Conservation (phyloP, 2,329 filamentous ascomycete species). For the Arthrobotrys entomopaga region DNA sequence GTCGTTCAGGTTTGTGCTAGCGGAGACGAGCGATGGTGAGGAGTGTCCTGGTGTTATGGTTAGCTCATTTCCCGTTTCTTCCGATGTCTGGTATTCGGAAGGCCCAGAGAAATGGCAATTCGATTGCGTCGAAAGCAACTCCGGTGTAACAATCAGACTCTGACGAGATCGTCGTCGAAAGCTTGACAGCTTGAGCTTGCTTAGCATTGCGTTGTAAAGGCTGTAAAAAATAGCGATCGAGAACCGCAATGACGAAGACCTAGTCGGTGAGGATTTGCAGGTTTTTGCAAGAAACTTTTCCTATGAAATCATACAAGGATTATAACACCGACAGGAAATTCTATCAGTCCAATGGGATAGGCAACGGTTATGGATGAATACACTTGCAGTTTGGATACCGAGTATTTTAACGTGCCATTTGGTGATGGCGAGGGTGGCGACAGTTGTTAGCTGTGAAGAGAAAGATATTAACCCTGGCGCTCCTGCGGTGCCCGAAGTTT, state of each 20-base stretch:
- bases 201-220: constrained; percentile 26
- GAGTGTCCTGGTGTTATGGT: constrained; percentile 19
- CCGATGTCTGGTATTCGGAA: background rate
- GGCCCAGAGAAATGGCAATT: background rate
- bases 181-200: constrained; percentile 39
- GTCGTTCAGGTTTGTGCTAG: constrained; percentile 13
- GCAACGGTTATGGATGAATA: no score
- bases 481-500: no score
- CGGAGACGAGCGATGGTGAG: constrained; percentile 34
- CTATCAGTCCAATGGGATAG: no score
- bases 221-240: background rate
- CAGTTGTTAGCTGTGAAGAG: no score
- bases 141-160: constrained; percentile 7
- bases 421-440: no score
- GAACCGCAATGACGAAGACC: background rate
- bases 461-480: no score
- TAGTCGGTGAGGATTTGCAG: no score
- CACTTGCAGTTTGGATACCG: no score
- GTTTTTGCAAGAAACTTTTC: no score
- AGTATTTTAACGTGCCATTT: no score
- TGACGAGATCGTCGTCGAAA: constrained; percentile 44
- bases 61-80: constrained; percentile 1
- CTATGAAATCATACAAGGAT: no score
- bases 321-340: no score
- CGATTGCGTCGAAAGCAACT: background rate